Percentiles rank a stretch among this genome's conserved stretches.
Evolutionary conservation across 139 green algal genomes (phyloP).

Genomic region (Nannochloris sp.): DNA sequence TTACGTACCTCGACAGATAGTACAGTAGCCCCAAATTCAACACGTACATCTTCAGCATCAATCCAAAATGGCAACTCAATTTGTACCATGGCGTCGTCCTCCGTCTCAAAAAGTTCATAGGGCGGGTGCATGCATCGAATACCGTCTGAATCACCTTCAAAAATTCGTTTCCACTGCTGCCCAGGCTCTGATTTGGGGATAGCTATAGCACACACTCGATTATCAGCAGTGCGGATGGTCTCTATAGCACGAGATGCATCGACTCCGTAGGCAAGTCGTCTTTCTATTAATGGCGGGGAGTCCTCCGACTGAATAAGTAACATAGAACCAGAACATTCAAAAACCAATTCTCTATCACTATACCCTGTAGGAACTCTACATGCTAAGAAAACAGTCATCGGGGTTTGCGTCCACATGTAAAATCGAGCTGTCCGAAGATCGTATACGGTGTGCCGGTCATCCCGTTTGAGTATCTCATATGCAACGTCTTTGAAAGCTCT

Average conservation of each 20-base stretch:
- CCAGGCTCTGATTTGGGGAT: slow-evolving; percentile 44
- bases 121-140: slow-evolving; percentile 39
- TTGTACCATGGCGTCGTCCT: slow-evolving; percentile 53
- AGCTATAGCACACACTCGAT: slow-evolving; percentile 30
- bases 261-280: slow-evolving; percentile 27
- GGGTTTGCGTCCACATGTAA: slow-evolving; percentile 77
- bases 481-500: slow-evolving; percentile 50
- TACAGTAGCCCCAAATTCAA: slow-evolving; percentile 22
- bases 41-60: slow-evolving; percentile 43
- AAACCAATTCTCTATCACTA: slow-evolving; percentile 35
- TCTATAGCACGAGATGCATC: slow-evolving; percentile 30
- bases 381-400: slow-evolving; percentile 42
- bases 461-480: slow-evolving; percentile 6
- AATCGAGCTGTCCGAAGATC: slow-evolving; percentile 45
- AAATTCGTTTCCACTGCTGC: slow-evolving; percentile 41
- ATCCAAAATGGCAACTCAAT: slow-evolving; percentile 66
- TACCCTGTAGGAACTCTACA: slow-evolving; percentile 58
- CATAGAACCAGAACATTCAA: slow-evolving; percentile 25
- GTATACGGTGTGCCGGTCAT: slow-evolving; percentile 21
- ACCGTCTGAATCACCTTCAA: slow-evolving; percentile 50
- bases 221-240: slow-evolving; percentile 40
- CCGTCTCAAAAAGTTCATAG: slow-evolving; percentile 39
- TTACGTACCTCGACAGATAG: slow-evolving; percentile 39
- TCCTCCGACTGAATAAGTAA: slow-evolving; percentile 49
- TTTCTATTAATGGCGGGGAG: slow-evolving; percentile 49